Base-by-base conservation (phyloP, 345 rosid species). In the Eucalyptus erythrocorys region DNA sequence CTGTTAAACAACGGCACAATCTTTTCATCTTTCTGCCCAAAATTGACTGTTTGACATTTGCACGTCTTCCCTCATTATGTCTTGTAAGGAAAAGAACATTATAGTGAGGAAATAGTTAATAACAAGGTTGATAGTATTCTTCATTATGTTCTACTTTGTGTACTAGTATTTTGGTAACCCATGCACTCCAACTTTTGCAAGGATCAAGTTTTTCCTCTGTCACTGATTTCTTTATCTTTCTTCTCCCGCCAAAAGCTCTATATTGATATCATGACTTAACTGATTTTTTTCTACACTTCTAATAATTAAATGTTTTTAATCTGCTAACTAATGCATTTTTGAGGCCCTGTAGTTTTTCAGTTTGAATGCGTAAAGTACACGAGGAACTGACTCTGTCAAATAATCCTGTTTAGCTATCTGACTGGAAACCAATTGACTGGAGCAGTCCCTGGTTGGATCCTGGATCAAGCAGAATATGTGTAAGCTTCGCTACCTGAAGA, bases 381-480 rank as follows among this genome's bases (percentile, higher is more conserved):
- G 79, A 66, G 40, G 40, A 66, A 66, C 79, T 66, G 79, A 85
- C 86, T 48, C 86, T 32, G 9, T 24, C 10, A 24, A 22, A 37
- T 86, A 10, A 40, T 88, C 55, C 57, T 42, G 7, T 82, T 45
- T 22, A 89, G 94, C 82, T 92, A 90, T 87, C 87, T 92, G 21
- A 93, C 94, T 45, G 88, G 91, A 86, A 93, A 93, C 85, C 68
- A 86, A 87, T 90, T 93, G 24, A 90, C 47, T 26, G 94, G 95
- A 87, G 7, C 27, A 5, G 82, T 92, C 43, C 95, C 93, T 57
- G 22, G 4, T 32, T 91, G 93, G 93, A 87, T 92, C 15, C 53
- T 89, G 68, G 10, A 14, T 10, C 21, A 48, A 42, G 88, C 85
- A 85, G 2, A 80, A 1, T 84, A 2, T 9, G 34, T 61, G 71